Conservation (phyloP, 768 basidiomycete genomes). For the Suillus decipiens region DNA sequence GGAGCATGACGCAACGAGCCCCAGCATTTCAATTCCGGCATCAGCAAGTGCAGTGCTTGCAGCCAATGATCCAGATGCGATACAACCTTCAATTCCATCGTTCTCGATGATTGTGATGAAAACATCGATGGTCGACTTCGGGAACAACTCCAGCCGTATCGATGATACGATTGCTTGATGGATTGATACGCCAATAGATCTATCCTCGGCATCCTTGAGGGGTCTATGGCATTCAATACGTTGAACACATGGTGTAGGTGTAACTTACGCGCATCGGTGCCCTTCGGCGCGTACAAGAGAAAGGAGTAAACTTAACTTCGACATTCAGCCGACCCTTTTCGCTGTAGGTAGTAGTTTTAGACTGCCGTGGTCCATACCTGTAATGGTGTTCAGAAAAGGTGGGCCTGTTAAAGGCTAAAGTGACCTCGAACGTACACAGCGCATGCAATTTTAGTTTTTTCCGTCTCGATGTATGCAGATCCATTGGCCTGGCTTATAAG, state of each 20-base stretch:
- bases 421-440: slow-evolving; percentile 71
- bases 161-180: slow-evolving; percentile 85
- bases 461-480: slow-evolving; percentile 94
- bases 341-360: slow-evolving; percentile 76
- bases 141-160: slow-evolving; percentile 85
- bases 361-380: slow-evolving; percentile 85
- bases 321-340: slow-evolving; percentile 91
- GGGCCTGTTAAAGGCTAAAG: slow-evolving; percentile 12
- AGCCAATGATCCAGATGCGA: slow-evolving; percentile 85
- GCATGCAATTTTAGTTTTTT: slow-evolving; percentile 90
- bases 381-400: neutral
- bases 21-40: slow-evolving; percentile 90
- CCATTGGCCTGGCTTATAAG: slow-evolving; percentile 94
- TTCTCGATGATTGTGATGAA: slow-evolving; percentile 88
- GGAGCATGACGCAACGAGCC: slow-evolving; percentile 82
- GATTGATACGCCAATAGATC: slow-evolving; percentile 78
- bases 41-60: slow-evolving; percentile 90
- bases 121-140: slow-evolving; percentile 92
- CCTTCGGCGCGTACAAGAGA: slow-evolving; percentile 75
- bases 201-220: slow-evolving; percentile 91
- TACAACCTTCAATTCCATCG: slow-evolving; percentile 87
- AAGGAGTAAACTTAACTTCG: slow-evolving; percentile 96
- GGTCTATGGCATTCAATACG: slow-evolving; percentile 9
- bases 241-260: neutral
- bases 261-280: slow-evolving; percentile 81